Conservation (phyloP, 169 alveolate genomes). For the Neospora caninum region DNA sequence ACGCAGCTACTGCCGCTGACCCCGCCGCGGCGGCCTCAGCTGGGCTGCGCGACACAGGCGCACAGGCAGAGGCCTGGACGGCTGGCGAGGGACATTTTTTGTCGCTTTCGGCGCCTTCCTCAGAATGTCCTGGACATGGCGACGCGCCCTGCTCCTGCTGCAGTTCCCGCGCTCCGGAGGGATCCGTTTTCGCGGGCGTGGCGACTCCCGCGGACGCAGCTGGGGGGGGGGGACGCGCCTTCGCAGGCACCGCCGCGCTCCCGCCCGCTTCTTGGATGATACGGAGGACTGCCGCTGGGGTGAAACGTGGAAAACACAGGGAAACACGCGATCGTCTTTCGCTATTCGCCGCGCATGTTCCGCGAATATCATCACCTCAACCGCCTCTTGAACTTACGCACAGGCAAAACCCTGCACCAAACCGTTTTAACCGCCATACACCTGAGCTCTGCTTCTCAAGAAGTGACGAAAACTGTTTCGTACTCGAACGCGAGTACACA, state of each 20-base stretch:
- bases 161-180: neutral
- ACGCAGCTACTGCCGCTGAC: neutral
- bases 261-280: constrained; percentile 25
- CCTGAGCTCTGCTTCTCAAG: no score
- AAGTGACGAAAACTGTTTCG: no score
- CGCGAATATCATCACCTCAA: no score
- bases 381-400: no score
- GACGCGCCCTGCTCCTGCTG: no score
- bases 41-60: neutral
- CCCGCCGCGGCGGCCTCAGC: neutral
- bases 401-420: no score
- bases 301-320: neutral
- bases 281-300: constrained; percentile 17
- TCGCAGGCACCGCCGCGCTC: neutral
- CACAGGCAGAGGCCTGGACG: neutral
- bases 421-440: no score
- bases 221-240: neutral
- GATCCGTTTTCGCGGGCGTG: neutral
- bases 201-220: neutral
- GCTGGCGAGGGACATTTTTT: no score
- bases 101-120: neutral
- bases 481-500: no score
- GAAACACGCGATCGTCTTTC: no score
- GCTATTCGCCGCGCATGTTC: no score
- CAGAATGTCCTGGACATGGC: neutral